These are phyloP conservation scores for Daldinia sp. DNA, from an alignment of 2,329 filamentous ascomycete genomes.

Conservation along the genomic window DNA sequence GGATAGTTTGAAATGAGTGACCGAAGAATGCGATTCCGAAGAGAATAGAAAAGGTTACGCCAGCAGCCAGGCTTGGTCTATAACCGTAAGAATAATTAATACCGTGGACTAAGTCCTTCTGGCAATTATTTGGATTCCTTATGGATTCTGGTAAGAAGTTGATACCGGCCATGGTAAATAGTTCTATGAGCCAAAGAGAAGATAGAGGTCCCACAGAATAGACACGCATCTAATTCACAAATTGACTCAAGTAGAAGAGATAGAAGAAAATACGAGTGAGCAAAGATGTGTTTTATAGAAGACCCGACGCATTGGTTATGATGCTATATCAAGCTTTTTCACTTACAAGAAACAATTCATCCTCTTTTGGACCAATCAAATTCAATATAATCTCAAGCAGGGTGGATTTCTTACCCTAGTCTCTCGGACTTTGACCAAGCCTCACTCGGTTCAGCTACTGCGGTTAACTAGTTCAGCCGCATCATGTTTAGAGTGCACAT, in stretches of 20 bases:
- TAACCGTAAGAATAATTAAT: slow-evolving; percentile 45
- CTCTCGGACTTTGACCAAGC: slow-evolving; percentile 14
- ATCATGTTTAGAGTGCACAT: neutral
- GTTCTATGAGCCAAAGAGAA: neutral
- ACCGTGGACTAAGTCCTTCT: slow-evolving; percentile 22
- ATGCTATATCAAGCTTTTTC: neutral
- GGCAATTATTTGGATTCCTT: slow-evolving; percentile 37
- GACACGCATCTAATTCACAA: too few relatives aligned
- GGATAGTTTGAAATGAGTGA: slow-evolving; percentile 41
- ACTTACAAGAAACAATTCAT: too few relatives aligned
- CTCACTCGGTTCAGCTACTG: slow-evolving; percentile 20
- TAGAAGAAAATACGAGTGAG: neutral
- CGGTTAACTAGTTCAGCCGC: neutral
- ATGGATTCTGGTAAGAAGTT: slow-evolving; percentile 24
- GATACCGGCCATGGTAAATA: slow-evolving; percentile 3
- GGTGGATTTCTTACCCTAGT: neutral
- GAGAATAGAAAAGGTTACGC: slow-evolving; percentile 44
- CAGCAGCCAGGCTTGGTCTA: slow-evolving; percentile 44
- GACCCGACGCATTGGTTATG: neutral
- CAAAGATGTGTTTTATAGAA: neutral
- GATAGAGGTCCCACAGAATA: too few relatives aligned
- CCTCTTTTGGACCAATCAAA: too few relatives aligned
- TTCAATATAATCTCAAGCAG: neutral
- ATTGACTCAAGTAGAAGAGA: neutral
- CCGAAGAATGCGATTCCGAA: slow-evolving; percentile 45